Conservation (phyloP, 768 basidiomycete genomes). For the Lentinula sp. region DNA sequence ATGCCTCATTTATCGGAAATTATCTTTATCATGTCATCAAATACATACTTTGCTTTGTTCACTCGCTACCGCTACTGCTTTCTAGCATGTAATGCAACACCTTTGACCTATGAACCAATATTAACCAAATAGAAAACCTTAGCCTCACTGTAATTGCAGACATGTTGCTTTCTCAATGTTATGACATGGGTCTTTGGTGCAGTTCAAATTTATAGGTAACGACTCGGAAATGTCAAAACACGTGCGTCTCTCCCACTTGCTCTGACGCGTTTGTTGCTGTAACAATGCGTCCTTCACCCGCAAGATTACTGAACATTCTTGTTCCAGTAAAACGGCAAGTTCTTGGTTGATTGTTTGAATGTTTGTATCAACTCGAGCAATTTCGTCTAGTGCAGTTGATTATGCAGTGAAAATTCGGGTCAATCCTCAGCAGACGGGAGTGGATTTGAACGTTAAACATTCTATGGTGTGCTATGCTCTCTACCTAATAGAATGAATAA, state of each 20-base stretch:
- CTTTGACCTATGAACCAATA: no score
- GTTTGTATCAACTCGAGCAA: not conserved
- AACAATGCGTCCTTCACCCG: constrained; percentile 68
- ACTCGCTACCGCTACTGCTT: not conserved
- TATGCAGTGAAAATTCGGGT: constrained; percentile 99
- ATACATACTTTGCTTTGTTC: not conserved
- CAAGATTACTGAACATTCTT: constrained; percentile 77
- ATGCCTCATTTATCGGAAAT: not conserved
- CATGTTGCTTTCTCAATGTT: no score
- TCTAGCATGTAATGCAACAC: not conserved
- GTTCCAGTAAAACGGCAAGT: constrained; percentile 88
- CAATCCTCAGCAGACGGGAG: constrained; percentile 88
- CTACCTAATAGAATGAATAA: not conserved
- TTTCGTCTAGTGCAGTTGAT: constrained; percentile 69
- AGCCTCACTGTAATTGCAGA: no score
- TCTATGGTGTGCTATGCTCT: constrained; percentile 70
- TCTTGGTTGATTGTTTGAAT: not conserved
- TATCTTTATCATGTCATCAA: not conserved
- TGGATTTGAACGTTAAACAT: constrained; percentile 97
- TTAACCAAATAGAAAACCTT: no score
- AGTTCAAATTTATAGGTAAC: no score
- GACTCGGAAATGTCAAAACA: not conserved
- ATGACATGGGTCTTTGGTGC: no score
- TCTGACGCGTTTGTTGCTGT: no score
- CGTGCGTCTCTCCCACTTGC: not conserved